Evolutionary conservation across 1,284 basidiomycete species (phyloP).

Genomic region (Ustilago xerochloae): DNA sequence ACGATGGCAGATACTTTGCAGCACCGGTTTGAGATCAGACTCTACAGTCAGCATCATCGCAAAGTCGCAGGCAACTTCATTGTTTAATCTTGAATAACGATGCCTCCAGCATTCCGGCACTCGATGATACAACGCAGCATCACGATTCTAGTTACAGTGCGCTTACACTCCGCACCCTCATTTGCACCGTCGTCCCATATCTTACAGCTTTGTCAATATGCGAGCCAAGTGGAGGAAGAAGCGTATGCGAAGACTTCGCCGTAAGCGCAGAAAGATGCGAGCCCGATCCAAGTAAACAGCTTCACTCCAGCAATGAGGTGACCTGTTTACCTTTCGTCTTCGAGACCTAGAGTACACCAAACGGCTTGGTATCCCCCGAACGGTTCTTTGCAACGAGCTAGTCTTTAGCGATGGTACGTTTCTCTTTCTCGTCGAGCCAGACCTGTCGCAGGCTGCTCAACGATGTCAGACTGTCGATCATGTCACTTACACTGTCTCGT

Average conservation of each 20-base stretch:
- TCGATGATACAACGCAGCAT: background rate
- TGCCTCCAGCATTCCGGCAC: conserved; percentile 12
- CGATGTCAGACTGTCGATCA: too few relatives aligned
- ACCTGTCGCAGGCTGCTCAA: background rate
- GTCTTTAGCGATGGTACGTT: conserved; percentile 38
- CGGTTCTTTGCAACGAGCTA: conserved; percentile 13
- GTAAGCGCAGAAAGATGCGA: conserved; percentile 68
- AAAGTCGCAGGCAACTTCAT: background rate
- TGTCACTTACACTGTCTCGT: background rate
- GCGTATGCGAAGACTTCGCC: conserved; percentile 66
- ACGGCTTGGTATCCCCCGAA: conserved; percentile 20
- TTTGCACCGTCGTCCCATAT: conserved; percentile 1
- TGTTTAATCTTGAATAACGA: background rate
- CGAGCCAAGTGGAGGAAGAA: conserved; percentile 67
- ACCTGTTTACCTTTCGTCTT: conserved; percentile 30
- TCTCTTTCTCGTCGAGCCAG: background rate
- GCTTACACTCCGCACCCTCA: conserved; percentile 20
- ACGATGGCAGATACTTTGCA: conserved; percentile 9
- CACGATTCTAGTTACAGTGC: conserved; percentile 1
- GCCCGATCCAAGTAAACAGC: conserved; percentile 65
- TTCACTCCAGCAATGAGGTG: conserved; percentile 15
- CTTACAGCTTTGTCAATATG: conserved; percentile 56
- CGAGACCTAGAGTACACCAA: conserved; percentile 16
- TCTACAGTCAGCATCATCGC: conserved; percentile 10
- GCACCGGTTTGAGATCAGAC: background rate